Evolutionary conservation across 805 yeast genomes (phyloP).

Genomic region (Citeromyces matritensis): DNA sequence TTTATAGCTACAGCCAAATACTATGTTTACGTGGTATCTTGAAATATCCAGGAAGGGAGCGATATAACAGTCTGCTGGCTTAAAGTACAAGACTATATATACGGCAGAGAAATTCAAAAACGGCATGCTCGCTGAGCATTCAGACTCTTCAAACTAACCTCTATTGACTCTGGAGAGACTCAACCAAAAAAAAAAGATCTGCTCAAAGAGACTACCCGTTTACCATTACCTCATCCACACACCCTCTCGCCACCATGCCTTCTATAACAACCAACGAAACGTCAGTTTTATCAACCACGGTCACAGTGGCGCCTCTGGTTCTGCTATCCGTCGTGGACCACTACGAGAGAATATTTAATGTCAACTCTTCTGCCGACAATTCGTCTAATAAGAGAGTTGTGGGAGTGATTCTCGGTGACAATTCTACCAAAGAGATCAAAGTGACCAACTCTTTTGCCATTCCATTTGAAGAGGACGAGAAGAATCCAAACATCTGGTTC

Average conservation of each 20-base stretch:
- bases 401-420: conserved; percentile 88
- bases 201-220: no score
- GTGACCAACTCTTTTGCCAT: conserved; percentile 92
- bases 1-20: no score
- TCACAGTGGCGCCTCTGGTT: conserved; percentile 91
- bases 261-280: conserved; percentile 18
- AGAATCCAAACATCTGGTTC: conserved; percentile 88
- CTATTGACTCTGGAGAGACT: no score
- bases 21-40: no score
- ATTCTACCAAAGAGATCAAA: conserved; percentile 33
- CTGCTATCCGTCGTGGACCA: conserved; percentile 91
- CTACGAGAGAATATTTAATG: conserved; percentile 70
- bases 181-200: no score
- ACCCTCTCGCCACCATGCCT: conserved; percentile 6
- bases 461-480: conserved; percentile 95
- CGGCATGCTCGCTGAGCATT: no score
- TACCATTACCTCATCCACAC: background rate
- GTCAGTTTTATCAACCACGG: conserved; percentile 34
- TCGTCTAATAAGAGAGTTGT: conserved; percentile 66
- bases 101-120: no score
- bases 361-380: conserved; percentile 7
- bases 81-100: no score
- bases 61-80: no score
- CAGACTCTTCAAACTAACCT: no score
- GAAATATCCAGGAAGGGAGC: no score